Evolutionary conservation across 768 basidiomycete genomes (phyloP).

Genomic region (Mycena albidolilacea): DNA sequence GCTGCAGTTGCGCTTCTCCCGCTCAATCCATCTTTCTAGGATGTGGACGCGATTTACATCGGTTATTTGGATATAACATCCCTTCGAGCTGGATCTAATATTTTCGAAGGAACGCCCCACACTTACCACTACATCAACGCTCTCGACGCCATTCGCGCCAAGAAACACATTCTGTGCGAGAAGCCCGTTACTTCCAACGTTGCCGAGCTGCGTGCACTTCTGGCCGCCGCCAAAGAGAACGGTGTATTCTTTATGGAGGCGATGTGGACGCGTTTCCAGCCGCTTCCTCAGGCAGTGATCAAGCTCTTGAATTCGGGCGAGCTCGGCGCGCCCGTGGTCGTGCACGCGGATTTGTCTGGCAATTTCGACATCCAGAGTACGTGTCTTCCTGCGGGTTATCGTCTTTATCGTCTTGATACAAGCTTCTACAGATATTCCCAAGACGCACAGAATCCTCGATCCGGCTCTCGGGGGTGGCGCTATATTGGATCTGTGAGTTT

Average conservation of each 20-base stretch:
- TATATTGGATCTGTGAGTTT: slow-evolving; percentile 83
- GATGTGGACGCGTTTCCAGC: slow-evolving; percentile 90
- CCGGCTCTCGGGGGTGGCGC: slow-evolving; percentile 87
- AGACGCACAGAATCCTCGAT: slow-evolving; percentile 83
- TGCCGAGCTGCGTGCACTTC: slow-evolving; percentile 81
- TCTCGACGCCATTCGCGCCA: slow-evolving; percentile 79
- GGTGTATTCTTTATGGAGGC: slow-evolving; percentile 95
- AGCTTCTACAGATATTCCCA: slow-evolving; percentile 66
- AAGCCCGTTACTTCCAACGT: slow-evolving; percentile 88
- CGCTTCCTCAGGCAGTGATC: slow-evolving; percentile 75
- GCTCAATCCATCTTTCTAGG: slow-evolving; percentile 49
- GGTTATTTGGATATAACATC: slow-evolving; percentile 53
- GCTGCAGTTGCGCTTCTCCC: neutral
- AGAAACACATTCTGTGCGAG: slow-evolving; percentile 91
- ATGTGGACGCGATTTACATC: slow-evolving; percentile 85
- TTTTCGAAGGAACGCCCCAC: slow-evolving; percentile 80
- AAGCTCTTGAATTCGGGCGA: slow-evolving; percentile 71
- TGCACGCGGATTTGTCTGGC: slow-evolving; percentile 84
- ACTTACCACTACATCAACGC: slow-evolving; percentile 87
- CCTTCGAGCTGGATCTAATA: neutral
- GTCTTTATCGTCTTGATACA: neutral
- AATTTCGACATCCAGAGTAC: slow-evolving; percentile 78
- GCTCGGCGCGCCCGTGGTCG: slow-evolving; percentile 76
- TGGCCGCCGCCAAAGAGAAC: slow-evolving; percentile 81
- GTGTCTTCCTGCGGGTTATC: slow-evolving; percentile 41